Evolutionary conservation across 2,329 filamentous ascomycete genomes (phyloP), one percentile per base, ranked within the genome.

Genomic region (Aspergillus terreus): DNA sequence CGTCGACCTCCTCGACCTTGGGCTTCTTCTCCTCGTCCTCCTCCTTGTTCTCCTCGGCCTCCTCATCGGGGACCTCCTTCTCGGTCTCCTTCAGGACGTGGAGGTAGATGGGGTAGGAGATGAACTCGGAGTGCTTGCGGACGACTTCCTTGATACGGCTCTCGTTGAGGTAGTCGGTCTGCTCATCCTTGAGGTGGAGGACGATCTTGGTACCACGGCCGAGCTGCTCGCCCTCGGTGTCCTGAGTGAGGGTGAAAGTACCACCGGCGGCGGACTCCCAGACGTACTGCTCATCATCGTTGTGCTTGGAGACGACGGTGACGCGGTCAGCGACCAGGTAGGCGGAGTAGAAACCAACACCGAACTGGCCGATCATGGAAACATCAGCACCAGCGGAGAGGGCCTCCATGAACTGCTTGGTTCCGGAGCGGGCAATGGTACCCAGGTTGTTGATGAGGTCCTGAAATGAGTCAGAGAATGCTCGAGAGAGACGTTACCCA

Each of bases 71-170:
- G 59, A 97, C 91, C 83, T 99, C 94, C 70, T 84, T 96, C 89
- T 99, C 94, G 62, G 87, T 92, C 89, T 99, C 94, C 88, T 99
- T 99, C 76, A 88, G 79, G 71, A 99, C 92, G 82, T 99, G 94
- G 64, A 99, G 92, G 85, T 96, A 99, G 87, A 99, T 99, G 72
- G 94, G 94, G 85, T 99, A 99, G 47, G 94, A 97, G 82, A 99
- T 99, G 85, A 99, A 99, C 82, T 99, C 94, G 73, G 94, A 97
- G 88, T 99, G 94, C 90, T 99, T 99, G 91, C 97, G 97, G 83
- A 99, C 92, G 63, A 99, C 92, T 84, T 99, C 94, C 89, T 99
- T 99, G 83, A 99, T 88, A 84, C 92, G 94, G 83, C 83, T 83
- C 88, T 99, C 94, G 78, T 97, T 95, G 64, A 97, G 83, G 86